These are phyloP conservation scores for Monascus ruber DNA, from an alignment of 2,329 filamentous ascomycete genomes.

Conservation along the genomic window DNA sequence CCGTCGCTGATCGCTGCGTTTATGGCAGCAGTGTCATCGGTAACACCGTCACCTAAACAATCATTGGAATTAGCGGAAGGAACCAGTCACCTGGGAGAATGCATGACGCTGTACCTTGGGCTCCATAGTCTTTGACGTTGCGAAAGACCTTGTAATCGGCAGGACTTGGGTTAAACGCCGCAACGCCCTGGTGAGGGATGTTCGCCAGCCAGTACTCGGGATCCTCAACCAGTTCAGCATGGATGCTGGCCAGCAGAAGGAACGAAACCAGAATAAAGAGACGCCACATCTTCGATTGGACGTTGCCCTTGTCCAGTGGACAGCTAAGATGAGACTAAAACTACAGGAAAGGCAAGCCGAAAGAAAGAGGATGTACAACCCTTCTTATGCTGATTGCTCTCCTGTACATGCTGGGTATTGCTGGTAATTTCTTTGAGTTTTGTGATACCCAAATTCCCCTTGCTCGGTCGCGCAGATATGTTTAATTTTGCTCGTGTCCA, in stretches of 20 bases:
- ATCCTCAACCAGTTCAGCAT: slow-evolving; percentile 6
- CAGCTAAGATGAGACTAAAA: background rate
- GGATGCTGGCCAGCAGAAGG: background rate
- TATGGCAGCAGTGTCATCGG: slow-evolving; percentile 49
- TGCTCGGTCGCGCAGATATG: too few relatives aligned
- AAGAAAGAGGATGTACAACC: background rate
- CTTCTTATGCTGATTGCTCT: background rate
- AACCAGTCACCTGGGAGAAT: background rate
- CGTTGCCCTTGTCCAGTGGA: background rate
- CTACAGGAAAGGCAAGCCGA: background rate
- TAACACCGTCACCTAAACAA: slow-evolving; percentile 33
- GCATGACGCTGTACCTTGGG: slow-evolving; percentile 11
- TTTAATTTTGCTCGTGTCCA: too few relatives aligned
- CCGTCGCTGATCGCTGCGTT: slow-evolving; percentile 36
- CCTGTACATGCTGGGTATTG: too few relatives aligned
- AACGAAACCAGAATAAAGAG: background rate
- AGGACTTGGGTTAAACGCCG: slow-evolving; percentile 15
- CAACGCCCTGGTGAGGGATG: slow-evolving; percentile 22
- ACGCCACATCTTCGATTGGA: background rate
- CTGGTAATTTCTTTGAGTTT: too few relatives aligned
- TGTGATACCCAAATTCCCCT: too few relatives aligned
- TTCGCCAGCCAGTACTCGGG: slow-evolving; percentile 21
- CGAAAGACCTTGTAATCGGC: slow-evolving; percentile 15
- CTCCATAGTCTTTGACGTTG: slow-evolving; percentile 22
- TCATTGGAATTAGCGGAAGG: background rate